phyloP scores from a whole-genome alignment of 2,329 filamentous ascomycete genomes.

The Cercospora citrullina region DNA sequence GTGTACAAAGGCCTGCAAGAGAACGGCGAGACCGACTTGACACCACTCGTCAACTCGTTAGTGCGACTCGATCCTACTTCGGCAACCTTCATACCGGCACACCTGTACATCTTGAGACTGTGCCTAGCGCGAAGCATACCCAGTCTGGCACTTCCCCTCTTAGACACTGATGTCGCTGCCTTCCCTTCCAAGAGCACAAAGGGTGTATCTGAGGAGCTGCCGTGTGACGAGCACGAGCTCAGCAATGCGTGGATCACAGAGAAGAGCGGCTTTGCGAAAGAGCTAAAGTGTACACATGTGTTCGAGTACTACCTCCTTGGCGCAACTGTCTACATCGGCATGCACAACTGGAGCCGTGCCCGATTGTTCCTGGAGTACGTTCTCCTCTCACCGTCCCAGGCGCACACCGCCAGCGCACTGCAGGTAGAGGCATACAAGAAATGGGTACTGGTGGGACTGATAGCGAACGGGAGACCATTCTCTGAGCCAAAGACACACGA shows the following conservation, averaged over 20 bases:
- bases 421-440: constrained; percentile 92
- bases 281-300: constrained; percentile 55
- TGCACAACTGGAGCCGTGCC: constrained; percentile 47
- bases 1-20: constrained; percentile 18
- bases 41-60: constrained; percentile 54
- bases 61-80: constrained; percentile 66
- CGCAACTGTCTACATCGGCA: constrained; percentile 50
- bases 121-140: constrained; percentile 58
- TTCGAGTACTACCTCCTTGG: constrained; percentile 56
- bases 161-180: constrained; percentile 67
- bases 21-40: constrained; percentile 2
- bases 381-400: constrained; percentile 66
- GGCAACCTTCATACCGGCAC: constrained; percentile 65
- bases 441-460: constrained; percentile 75
- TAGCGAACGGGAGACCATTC: constrained; percentile 65
- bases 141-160: constrained; percentile 58
- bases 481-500: constrained; percentile 59
- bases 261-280: constrained; percentile 57
- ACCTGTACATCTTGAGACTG: constrained; percentile 59
- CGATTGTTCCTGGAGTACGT: constrained; percentile 50
- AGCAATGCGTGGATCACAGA: constrained; percentile 61
- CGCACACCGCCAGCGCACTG: constrained; percentile 64
- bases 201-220: constrained; percentile 43
- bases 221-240: constrained; percentile 44
- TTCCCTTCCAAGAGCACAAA: constrained; percentile 52